These are phyloP conservation scores for Blumeriella jaapii DNA, from an alignment of 2,329 filamentous ascomycete species.

Conservation along the genomic window DNA sequence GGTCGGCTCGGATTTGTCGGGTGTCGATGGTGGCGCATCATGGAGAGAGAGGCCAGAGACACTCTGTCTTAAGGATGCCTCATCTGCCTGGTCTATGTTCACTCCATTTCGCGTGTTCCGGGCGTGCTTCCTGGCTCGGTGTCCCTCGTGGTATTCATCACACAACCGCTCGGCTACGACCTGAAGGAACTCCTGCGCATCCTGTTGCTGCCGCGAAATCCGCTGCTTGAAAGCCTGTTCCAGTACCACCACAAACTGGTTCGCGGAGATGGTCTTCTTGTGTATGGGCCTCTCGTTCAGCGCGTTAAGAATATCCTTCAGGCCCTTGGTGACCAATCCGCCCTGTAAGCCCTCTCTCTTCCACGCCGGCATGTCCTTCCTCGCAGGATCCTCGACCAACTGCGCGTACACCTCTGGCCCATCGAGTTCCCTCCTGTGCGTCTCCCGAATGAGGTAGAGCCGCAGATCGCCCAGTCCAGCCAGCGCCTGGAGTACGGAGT, in stretches of 20 bases:
- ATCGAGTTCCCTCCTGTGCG: constrained; percentile 72
- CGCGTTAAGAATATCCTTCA: constrained; percentile 87
- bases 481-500: constrained; percentile 86
- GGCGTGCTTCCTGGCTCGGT: constrained; percentile 55
- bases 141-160: constrained; percentile 86
- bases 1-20: not conserved
- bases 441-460: constrained; percentile 84
- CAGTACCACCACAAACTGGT: constrained; percentile 70
- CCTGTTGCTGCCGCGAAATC: constrained; percentile 90
- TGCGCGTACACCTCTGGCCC: constrained; percentile 63
- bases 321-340: constrained; percentile 70
- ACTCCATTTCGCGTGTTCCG: constrained; percentile 21
- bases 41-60: constrained; percentile 7
- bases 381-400: constrained; percentile 39
- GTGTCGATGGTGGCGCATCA: not conserved
- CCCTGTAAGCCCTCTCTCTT: constrained; percentile 60
- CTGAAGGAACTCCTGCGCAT: constrained; percentile 95
- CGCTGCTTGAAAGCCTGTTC: constrained; percentile 80
- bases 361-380: constrained; percentile 40
- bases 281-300: constrained; percentile 90
- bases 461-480: constrained; percentile 83
- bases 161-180: constrained; percentile 84
- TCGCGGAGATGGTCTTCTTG: constrained; percentile 84
- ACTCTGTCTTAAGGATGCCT: constrained; percentile 5
- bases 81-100: constrained; percentile 2